Base-by-base conservation (phyloP, 2,329 filamentous ascomycete species). In the Byssothecium circinans region DNA sequence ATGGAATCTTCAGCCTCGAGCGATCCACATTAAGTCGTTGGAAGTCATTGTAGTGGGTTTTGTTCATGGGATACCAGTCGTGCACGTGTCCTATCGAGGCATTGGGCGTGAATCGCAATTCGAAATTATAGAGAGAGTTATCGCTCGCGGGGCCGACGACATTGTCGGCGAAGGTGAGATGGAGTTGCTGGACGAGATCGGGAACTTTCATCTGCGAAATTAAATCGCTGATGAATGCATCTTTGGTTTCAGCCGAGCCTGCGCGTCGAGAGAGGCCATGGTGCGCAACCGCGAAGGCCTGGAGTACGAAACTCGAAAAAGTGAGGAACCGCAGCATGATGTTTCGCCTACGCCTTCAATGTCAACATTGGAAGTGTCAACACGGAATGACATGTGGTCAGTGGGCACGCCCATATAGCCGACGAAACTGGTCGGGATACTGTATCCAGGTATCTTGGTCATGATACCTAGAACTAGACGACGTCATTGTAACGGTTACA, bases 11-110 rank as follows among this genome's bases (percentile, higher is more conserved):
- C 0, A 75, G 52, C 8, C 63, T 63, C 4, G 74, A 64, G 30
- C 69, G 72, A 8, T 72, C 47, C 2, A 70, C 51, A 40, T 70
- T 75, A 19, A 73, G 60, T 30, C 62, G 59, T 43, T 77, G 74
- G 2, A 75, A 40, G 2, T 61, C 57, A 42, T 75, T 76, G 50
- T 76, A 75, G 47, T 75, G 57, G 6, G 74, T 69, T 20, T 62
- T 72, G 40, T 76, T 75, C 0, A 74, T 64, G 2, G 71, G 62
- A 41, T 76, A 77, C 67, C 71, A 74, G 50, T 76, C 74, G 40
- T 76, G 74, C 41, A 76, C 65, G 3, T 71, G 56, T 8, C 74
- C 74, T 38, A 77, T 67, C 2, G 71, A 65, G 3, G 73, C 70
- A 25, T 62, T 65, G 0, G 72, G 72, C 25, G 63, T 69, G 33